phyloP scores from a whole-genome alignment of 1,139 yeast genomes.

The Lodderomyces metapsilosis region DNA sequence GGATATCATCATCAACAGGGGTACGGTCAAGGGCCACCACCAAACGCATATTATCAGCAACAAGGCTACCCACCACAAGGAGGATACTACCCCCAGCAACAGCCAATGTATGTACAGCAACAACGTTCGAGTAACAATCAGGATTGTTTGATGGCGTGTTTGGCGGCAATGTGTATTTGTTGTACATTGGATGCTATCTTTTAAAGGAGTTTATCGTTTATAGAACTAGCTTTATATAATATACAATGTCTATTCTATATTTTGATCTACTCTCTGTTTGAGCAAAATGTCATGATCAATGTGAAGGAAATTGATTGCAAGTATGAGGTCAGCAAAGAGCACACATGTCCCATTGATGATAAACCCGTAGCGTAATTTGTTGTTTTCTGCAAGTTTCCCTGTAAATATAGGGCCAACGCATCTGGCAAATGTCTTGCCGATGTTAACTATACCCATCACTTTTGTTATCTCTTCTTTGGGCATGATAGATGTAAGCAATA shows the following conservation, averaged over 20 bases:
- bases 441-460: slow-evolving; percentile 83
- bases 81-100: slow-evolving; percentile 34
- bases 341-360: slow-evolving; percentile 59
- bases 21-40: slow-evolving; percentile 26
- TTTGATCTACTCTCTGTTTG: slow-evolving; percentile 21
- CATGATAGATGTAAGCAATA: slow-evolving; percentile 68
- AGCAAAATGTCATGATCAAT: slow-evolving; percentile 36
- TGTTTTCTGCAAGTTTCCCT: slow-evolving; percentile 63
- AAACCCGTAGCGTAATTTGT: slow-evolving; percentile 56
- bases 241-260: slow-evolving; percentile 8
- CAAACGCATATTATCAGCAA: slow-evolving; percentile 10
- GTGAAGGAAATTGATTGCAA: slow-evolving; percentile 40
- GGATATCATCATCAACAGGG: slow-evolving; percentile 24
- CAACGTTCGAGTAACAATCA: slow-evolving; percentile 33
- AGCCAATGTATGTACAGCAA: slow-evolving; percentile 67
- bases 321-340: slow-evolving; percentile 42
- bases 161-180: slow-evolving; percentile 72
- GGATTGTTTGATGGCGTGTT: slow-evolving; percentile 65
- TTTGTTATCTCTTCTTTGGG: slow-evolving; percentile 62
- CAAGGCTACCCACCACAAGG: slow-evolving; percentile 23
- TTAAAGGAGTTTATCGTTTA: slow-evolving; percentile 22
- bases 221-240: neutral
- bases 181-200: slow-evolving; percentile 69
- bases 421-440: slow-evolving; percentile 81
- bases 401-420: slow-evolving; percentile 80